Conservation (phyloP, 2,329 filamentous ascomycete species). For the Neopestalotiopsis sp. region DNA sequence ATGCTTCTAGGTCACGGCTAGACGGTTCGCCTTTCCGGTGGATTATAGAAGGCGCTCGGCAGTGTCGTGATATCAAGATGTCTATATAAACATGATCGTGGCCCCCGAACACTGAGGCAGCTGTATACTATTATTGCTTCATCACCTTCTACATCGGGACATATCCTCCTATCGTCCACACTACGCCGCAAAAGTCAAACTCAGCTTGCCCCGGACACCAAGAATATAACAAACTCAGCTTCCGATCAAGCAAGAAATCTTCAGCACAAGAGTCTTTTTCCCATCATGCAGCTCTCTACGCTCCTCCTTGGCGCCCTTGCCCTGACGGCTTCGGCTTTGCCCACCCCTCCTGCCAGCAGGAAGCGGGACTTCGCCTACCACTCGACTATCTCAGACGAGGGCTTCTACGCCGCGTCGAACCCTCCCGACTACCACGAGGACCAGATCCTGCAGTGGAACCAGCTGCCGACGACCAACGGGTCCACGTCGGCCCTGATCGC, state of each 20-base stretch:
- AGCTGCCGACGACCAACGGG: background rate
- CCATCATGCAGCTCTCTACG: slow-evolving; percentile 5
- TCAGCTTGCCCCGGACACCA: background rate
- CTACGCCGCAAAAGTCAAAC: background rate
- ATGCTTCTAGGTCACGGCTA: slow-evolving; percentile 1
- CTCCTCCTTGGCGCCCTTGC: background rate
- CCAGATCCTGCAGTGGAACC: slow-evolving; percentile 12
- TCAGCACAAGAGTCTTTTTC: background rate
- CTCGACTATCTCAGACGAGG: slow-evolving; percentile 11
- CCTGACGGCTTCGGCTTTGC: slow-evolving; percentile 12
- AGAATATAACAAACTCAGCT: background rate
- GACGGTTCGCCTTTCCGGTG: slow-evolving; percentile 11
- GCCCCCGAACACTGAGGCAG: background rate
- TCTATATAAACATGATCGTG: slow-evolving; percentile 7
- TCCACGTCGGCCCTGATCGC: slow-evolving; percentile 4
- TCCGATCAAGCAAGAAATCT: background rate
- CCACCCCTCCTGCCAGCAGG: background rate
- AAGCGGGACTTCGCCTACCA: slow-evolving; percentile 4
- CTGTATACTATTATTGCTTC: slow-evolving; percentile 1
- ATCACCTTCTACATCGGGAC: slow-evolving; percentile 11
- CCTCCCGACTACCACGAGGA: slow-evolving; percentile 14
- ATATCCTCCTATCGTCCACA: background rate
- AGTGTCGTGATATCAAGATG: background rate
- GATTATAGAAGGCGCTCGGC: background rate
- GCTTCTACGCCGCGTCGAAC: slow-evolving; percentile 10